A percentile compares a stretch with the other conserved stretches of the same genome.
These are phyloP conservation scores for Colletotrichum orbiculare DNA, from an alignment of 2,329 filamentous ascomycete species.

Conservation along the genomic window DNA sequence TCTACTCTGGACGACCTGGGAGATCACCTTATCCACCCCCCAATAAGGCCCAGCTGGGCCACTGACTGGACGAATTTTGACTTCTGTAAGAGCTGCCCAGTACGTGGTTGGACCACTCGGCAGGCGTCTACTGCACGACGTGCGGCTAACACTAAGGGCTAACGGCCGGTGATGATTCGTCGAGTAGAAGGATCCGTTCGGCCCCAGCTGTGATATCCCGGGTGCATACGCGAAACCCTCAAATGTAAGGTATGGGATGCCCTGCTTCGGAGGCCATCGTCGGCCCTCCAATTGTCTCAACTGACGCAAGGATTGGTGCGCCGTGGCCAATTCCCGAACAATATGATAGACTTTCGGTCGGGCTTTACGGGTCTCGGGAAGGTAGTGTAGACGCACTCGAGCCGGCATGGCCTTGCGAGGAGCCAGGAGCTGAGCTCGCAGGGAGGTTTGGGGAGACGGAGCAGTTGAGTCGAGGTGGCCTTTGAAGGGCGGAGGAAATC, in stretches of 20 bases:
- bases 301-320: constrained; percentile 14
- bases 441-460: background rate
- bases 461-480: background rate
- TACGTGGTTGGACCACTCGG: too few species aligned
- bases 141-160: too few species aligned
- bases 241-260: background rate
- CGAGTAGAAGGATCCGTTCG: background rate
- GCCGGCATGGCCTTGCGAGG: constrained; percentile 14
- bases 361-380: background rate
- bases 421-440: constrained; percentile 9
- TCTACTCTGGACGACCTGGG: background rate
- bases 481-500: background rate
- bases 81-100: background rate
- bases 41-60: background rate
- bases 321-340: constrained; percentile 2
- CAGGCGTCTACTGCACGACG: too few species aligned
- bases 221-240: background rate
- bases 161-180: too few species aligned
- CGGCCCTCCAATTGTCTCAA: constrained; percentile 11
- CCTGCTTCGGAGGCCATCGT: background rate
- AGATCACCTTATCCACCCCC: constrained; percentile 8
- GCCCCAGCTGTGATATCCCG: too few species aligned
- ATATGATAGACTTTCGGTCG: constrained; percentile 23
- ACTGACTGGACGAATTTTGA: background rate
- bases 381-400: too few species aligned